Evolutionary conservation across 306 rosid genomes (phyloP), one percentile per base, ranked within the genome.

Genomic region (Corylus americana): DNA sequence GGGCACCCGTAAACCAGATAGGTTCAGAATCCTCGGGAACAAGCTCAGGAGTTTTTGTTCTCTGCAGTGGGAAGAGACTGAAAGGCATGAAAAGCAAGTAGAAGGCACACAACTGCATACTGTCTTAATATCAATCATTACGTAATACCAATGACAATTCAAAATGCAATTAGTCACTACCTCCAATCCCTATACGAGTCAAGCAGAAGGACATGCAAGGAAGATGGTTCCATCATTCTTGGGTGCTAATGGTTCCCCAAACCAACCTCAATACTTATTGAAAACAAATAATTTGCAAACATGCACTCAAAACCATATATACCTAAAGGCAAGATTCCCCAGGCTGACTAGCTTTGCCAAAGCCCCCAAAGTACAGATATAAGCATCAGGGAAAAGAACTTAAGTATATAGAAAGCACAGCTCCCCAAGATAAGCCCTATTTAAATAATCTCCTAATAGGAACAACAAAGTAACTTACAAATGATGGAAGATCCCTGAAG

Each of bases 401-500:
- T 13, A 59, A 57, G 31, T 31, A 73, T 50, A 70, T 51, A 35
- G 45, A 51, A 48, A 13, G 69, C 20, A 48, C 22, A 42, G 74
- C 55, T 35, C 42, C 57, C 35, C 35, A 47, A 22, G 22, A 55
- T 74, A 42, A 37, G 59, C 37, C 44, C 42, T 27, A 5, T 29
- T 18, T 11, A 74, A 42, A 58, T 74, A 80, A 75, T 51, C 35
- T 42, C 62, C 74, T 50, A 50, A 55, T 8, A 54, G 35, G 74
- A 73, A 8, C 7, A 74, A 63, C 77, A 49, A 49, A 72, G 71
- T 51, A 25, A 77, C 85, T 90, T 91, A 95, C 99, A 84, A 88
- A 90, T 81, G 86, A 87, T 25, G 99, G 99, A 62, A 95, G 90
- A 76, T 93, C 96, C 85, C 91, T 88, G 25, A 90, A 79, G 86